Percentiles rank a stretch among this genome's conserved stretches.
Conservation (phyloP, 352 stramenopile species). For the Phytopythium oedochilum region DNA sequence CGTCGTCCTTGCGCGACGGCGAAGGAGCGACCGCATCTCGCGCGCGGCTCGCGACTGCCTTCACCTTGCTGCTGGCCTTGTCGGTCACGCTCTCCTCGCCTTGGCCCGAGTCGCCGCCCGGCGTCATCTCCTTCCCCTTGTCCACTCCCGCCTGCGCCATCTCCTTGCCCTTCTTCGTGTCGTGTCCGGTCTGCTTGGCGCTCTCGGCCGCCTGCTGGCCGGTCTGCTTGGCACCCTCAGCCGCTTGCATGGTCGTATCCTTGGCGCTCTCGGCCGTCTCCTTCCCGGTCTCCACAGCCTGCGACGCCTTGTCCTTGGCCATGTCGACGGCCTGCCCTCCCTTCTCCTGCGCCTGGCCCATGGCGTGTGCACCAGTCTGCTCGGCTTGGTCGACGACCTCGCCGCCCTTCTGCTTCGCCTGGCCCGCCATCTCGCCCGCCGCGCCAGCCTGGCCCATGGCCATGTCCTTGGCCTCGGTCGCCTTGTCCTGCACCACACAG, state of each 20-base stretch:
- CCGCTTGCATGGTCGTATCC: conserved; percentile 13
- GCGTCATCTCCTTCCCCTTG: neutral
- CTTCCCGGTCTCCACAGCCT: conserved; percentile 15
- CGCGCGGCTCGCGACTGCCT: neutral
- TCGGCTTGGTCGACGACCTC: conserved; percentile 1
- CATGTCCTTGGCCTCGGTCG: conserved; percentile 7
- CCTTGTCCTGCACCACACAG: conserved; percentile 13
- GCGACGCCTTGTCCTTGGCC: conserved; percentile 9
- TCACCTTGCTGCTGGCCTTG: neutral
- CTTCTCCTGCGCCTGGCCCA: neutral
- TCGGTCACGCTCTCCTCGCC: neutral
- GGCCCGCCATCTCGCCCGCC: conserved; percentile 8
- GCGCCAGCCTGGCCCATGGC: conserved; percentile 10
- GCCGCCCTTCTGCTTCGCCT: conserved; percentile 15
- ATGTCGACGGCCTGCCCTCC: neutral
- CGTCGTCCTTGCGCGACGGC: neutral
- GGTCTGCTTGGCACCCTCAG: conserved; percentile 5
- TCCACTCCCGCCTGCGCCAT: neutral
- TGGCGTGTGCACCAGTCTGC: neutral
- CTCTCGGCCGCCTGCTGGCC: conserved; percentile 5
- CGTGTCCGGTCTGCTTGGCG: neutral
- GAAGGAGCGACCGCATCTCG: neutral
- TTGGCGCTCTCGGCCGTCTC: conserved; percentile 8
- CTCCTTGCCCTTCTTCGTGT: neutral
- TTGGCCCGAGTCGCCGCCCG: neutral